These are phyloP conservation scores for Rhodotorula sp. DNA, from an alignment of 1,284 basidiomycete genomes.

Conservation along the genomic window DNA sequence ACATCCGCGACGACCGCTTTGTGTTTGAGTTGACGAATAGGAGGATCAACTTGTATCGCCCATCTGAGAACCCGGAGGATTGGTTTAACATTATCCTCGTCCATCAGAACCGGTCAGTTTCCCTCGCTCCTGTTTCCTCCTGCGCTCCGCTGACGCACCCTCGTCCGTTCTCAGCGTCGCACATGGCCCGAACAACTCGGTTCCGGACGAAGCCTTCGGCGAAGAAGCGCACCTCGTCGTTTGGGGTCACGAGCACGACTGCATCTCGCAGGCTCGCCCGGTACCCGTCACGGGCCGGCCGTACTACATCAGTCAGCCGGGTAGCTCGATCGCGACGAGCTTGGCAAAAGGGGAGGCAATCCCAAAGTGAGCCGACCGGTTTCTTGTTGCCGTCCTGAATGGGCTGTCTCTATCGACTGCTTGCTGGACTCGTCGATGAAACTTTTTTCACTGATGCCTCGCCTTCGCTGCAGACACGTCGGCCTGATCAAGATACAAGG, in stretches of 20 bases:
- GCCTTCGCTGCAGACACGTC: slow-evolving; percentile 64
- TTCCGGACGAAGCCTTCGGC: slow-evolving; percentile 96
- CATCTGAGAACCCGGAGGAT: slow-evolving; percentile 59
- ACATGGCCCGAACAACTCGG: slow-evolving; percentile 86
- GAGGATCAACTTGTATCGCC: slow-evolving; percentile 94
- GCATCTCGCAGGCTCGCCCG: slow-evolving; percentile 71
- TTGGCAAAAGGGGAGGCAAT: slow-evolving; percentile 84
- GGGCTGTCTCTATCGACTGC: background rate
- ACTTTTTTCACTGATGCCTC: background rate
- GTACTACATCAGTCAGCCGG: slow-evolving; percentile 92
- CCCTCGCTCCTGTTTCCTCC: background rate
- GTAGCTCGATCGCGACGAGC: slow-evolving; percentile 90
- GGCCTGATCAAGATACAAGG: slow-evolving; percentile 80
- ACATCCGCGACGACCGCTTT: slow-evolving; percentile 94
- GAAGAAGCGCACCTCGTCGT: slow-evolving; percentile 89
- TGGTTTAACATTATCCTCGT: slow-evolving; percentile 95
- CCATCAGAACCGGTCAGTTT: slow-evolving; percentile 87
- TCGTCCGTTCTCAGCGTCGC: slow-evolving; percentile 63
- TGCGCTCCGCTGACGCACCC: background rate
- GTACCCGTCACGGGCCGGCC: slow-evolving; percentile 85
- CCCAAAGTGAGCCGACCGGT: slow-evolving; percentile 66
- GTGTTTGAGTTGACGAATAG: slow-evolving; percentile 92
- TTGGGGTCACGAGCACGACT: slow-evolving; percentile 99
- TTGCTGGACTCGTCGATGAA: background rate
- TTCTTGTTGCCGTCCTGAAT: background rate